Evolutionary conservation across 345 rosid species (phyloP).

Genomic region (Eucalyptus cladocalyx): DNA sequence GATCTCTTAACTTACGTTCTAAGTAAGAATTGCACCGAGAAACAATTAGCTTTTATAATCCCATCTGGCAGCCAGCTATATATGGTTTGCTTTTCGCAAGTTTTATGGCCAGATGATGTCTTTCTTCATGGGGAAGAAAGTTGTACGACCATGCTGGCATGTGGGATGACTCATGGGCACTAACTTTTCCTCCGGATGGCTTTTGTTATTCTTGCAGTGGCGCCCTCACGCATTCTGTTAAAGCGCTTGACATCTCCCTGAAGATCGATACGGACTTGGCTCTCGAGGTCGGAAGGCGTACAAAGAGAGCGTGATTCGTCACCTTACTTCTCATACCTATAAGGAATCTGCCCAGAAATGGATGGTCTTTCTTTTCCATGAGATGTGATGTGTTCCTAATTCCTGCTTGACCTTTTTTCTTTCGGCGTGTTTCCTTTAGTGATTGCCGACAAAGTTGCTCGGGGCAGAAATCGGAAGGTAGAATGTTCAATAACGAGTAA

Average conservation of each 20-base stretch:
- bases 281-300: constrained; percentile 82
- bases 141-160: background rate
- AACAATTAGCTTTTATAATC: background rate
- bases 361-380: background rate
- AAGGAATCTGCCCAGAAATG: background rate
- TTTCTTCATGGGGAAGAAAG: background rate
- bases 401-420: background rate
- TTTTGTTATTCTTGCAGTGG: constrained; percentile 42
- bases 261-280: constrained; percentile 92
- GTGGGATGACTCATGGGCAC: background rate
- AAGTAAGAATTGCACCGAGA: background rate
- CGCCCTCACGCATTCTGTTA: constrained; percentile 86
- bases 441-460: background rate
- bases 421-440: background rate
- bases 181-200: background rate
- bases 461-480: background rate
- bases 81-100: background rate
- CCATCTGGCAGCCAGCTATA: background rate
- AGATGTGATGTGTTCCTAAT: background rate
- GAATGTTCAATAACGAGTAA: background rate
- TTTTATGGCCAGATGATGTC: background rate
- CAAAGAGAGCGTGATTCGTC: constrained; percentile 54
- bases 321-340: background rate
- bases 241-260: constrained; percentile 86
- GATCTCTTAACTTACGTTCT: background rate